Evolutionary conservation across 2,329 filamentous ascomycete genomes (phyloP), one percentile per base, ranked within the genome.

Genomic region (Stenocarpella maydis): DNA sequence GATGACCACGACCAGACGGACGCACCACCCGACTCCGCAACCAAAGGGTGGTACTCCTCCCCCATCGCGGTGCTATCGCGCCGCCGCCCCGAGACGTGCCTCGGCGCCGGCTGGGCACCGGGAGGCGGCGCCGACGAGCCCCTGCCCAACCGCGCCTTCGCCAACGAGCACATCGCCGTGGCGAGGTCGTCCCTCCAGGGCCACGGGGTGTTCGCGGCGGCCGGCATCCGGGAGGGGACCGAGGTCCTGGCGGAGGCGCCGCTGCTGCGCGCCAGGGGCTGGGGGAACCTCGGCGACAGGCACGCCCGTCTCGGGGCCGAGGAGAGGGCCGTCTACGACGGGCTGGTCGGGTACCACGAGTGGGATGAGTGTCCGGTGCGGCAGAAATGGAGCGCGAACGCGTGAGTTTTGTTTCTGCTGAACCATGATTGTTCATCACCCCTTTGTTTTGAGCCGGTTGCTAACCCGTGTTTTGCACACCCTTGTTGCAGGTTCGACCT

Each of bases 321-420:
- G 0, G 72, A 79, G n/a, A 77, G 74, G 41, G 71, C 75, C 0
- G 74, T 81, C 0, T 83, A 79, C 15, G 60, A 80, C 10, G 76
- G 76, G 1, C 79, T 88, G 4, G 77, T 82, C 49, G 78, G 77
- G 0, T 79, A 80, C 68, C 37, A 63, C 43, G 61, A 28, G 53
- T 70, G 75, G 15, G 69, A 75, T 17, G 69, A 73, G 26, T 75
- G 79, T 69, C 66, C 72, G 45, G 75, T 82, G 1, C 75, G 79
- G 31, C 80, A 80, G 4, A 79, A 85, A 24, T 83, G 82, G 77
- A 75, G 74, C 26, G 84, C 84, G 0, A 87, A 87, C 70, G 78
- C 81, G 84, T 86, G 75, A 75, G 82, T 76, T 14, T 14, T 24
- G n/a, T 31, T 9, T 34, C 31, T 17, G 4, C 4, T 12, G 21